These are phyloP conservation scores for Sisymbrium irio DNA, from an alignment of 345 rosid genomes.

Conservation along the genomic window DNA sequence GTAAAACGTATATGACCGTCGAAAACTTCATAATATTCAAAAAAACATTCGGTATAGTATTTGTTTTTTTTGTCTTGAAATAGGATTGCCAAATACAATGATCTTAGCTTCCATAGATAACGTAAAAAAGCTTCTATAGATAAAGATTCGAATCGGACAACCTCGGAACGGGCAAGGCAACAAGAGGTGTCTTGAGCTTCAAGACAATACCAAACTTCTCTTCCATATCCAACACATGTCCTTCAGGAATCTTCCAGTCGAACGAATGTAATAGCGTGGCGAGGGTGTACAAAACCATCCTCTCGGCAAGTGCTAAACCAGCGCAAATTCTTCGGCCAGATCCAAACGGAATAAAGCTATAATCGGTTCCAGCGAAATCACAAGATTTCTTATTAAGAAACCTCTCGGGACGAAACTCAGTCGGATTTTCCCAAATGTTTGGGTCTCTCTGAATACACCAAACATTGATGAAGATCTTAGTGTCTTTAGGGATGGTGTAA, in stretches of 20 bases:
- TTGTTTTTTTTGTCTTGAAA: background rate
- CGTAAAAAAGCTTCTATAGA: background rate
- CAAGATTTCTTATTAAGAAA: slow-evolving; percentile 23
- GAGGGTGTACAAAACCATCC: slow-evolving; percentile 60
- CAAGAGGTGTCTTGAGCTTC: slow-evolving; percentile 56
- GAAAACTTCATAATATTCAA: background rate
- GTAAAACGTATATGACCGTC: background rate
- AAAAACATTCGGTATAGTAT: background rate
- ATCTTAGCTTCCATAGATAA: background rate
- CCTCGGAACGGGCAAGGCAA: slow-evolving; percentile 55
- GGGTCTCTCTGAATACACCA: slow-evolving; percentile 31
- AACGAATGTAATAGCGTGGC: slow-evolving; percentile 72
- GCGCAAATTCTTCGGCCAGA: slow-evolving; percentile 78
- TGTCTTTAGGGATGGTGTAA: slow-evolving; percentile 27
- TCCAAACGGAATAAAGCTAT: slow-evolving; percentile 70
- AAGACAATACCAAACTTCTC: slow-evolving; percentile 77
- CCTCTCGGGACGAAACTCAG: slow-evolving; percentile 28
- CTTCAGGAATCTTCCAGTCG: slow-evolving; percentile 54
- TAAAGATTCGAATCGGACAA: slow-evolving; percentile 36
- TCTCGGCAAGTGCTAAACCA: slow-evolving; percentile 68
- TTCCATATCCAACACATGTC: slow-evolving; percentile 37
- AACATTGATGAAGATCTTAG: slow-evolving; percentile 23
- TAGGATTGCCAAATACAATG: background rate
- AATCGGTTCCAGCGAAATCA: slow-evolving; percentile 59
- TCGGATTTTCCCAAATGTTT: slow-evolving; percentile 24